phyloP scores from a whole-genome alignment of 1,284 basidiomycete genomes.

The Nidula niveotomentosa region DNA sequence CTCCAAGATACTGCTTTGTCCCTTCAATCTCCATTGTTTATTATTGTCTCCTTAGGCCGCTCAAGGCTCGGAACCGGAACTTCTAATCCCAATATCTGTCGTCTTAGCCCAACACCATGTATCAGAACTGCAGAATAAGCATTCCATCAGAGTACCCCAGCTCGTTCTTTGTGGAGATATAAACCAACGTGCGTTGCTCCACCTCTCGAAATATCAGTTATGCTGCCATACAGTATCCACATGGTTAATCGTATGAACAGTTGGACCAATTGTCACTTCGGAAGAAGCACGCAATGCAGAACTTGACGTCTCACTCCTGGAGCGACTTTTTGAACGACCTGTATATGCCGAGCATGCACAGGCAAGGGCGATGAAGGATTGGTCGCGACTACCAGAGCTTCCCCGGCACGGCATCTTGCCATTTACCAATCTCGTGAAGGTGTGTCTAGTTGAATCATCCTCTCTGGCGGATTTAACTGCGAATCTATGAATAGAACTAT shows the following conservation, averaged over 20 bases:
- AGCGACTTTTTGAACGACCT: conserved; percentile 40
- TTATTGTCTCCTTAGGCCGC: conserved; percentile 30
- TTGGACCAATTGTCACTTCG: conserved; percentile 42
- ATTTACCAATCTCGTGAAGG: conserved; percentile 40
- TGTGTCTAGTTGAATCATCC: conserved; percentile 11
- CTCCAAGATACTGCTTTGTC: not conserved
- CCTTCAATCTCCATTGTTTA: too few species aligned
- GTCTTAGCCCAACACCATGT: conserved; percentile 21
- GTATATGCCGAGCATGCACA: conserved; percentile 28
- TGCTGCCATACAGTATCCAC: not conserved
- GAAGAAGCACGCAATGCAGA: conserved; percentile 38
- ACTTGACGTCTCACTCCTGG: conserved; percentile 45
- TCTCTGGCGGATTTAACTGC: not conserved
- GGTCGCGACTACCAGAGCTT: not conserved
- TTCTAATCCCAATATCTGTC: conserved; percentile 43
- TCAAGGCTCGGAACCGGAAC: conserved; percentile 47
- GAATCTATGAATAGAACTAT: conserved; percentile 30
- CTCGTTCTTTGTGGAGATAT: conserved; percentile 45
- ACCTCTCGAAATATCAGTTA: not conserved
- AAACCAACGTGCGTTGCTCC: conserved; percentile 34
- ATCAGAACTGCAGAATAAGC: not conserved
- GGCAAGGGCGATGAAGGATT: not conserved
- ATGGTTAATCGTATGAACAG: conserved; percentile 16
- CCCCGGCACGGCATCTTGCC: conserved; percentile 20
- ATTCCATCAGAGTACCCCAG: conserved; percentile 31